These are phyloP conservation scores for Cercis canadensis DNA, from an alignment of 306 rosid species.

Conservation along the genomic window DNA sequence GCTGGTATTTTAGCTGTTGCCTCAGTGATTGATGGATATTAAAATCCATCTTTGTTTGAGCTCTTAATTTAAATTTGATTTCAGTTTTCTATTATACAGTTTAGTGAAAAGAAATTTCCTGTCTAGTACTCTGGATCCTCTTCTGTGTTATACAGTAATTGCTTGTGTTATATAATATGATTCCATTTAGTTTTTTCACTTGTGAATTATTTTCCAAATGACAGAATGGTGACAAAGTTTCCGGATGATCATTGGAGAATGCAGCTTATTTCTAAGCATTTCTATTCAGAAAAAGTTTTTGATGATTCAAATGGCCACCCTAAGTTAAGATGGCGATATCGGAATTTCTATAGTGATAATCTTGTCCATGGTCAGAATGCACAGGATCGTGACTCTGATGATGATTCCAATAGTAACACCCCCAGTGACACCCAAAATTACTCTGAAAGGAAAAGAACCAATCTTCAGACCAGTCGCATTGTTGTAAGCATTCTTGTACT, in stretches of 20 bases:
- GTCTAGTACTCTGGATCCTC: neutral
- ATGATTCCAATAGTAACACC: conserved; percentile 33
- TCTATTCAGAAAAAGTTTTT: conserved; percentile 4
- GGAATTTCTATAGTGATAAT: conserved; percentile 54
- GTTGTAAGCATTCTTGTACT: conserved; percentile 41
- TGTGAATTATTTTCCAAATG: conserved; percentile 26
- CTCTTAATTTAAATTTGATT: no score
- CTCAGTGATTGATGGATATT: no score
- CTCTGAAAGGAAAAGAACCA: conserved; percentile 27
- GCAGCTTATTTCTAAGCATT: no score
- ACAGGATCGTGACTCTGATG: conserved; percentile 32
- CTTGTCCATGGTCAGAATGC: conserved; percentile 36
- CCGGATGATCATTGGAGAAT: conserved; percentile 32
- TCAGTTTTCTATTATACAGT: no score
- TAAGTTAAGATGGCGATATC: conserved; percentile 57
- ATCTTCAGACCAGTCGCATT: conserved; percentile 40
- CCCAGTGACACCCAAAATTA: conserved; percentile 21
- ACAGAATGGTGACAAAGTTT: conserved; percentile 44
- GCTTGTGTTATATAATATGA: neutral
- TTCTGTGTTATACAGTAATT: neutral
- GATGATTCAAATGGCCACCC: conserved; percentile 54
- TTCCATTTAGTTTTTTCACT: neutral
- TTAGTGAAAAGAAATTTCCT: neutral
- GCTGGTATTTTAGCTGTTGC: no score
- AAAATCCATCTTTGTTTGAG: no score